Evolutionary conservation across 2,329 filamentous ascomycete species (phyloP), one percentile per base, ranked within the genome.

Genomic region (Epichloe gansuensis): DNA sequence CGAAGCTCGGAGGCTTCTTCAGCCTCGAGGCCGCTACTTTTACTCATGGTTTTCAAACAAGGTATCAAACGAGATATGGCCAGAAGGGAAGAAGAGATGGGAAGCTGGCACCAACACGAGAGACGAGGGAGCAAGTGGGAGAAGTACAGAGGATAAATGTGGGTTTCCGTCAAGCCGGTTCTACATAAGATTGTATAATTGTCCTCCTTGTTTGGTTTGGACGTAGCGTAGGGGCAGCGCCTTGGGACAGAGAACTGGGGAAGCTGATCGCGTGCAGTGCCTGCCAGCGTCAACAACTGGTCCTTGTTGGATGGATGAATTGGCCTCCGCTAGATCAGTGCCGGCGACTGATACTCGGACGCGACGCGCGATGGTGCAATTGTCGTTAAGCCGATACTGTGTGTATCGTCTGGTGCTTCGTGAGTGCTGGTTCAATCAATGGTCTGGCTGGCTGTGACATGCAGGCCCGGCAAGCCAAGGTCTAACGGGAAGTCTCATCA

Each of bases 221-320:
- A 41, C n/a, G 5, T 39, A 21, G 44, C 5, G 28, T 31, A 23
- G 23, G 23, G 23, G n/a, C 28, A 53, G 38, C 31, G 51, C 23
- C 13, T 46, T 34, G 35, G 35, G 28, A 39, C 15, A 13, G 17
- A 38, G 35, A 21, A 48, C 25, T 43, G 41, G 42, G 37, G 52
- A 53, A 50, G 47, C 42, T 53, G 47, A 41, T 53, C 52, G 42
- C 52, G 42, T 50, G 47, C 35, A 47, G 42, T 47, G 47, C 35
- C 31, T 25, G 21, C 46, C 41, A 44, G 44, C 15, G 28, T 28
- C n/a, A 28, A 7, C n/a, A 28, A 7, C 25, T 28, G 25, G 6
- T 8, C 25, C 25, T 28, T 28, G 25, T 28, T 7, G 25, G 25
- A 28, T 28, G 25, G 6, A 28, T 28, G 6, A 6, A 28, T 28